A percentile compares a stretch with the other conserved stretches of the same genome.
phyloP scores from a whole-genome alignment of 768 basidiomycete genomes.

The Lactarius sanguifluus region DNA sequence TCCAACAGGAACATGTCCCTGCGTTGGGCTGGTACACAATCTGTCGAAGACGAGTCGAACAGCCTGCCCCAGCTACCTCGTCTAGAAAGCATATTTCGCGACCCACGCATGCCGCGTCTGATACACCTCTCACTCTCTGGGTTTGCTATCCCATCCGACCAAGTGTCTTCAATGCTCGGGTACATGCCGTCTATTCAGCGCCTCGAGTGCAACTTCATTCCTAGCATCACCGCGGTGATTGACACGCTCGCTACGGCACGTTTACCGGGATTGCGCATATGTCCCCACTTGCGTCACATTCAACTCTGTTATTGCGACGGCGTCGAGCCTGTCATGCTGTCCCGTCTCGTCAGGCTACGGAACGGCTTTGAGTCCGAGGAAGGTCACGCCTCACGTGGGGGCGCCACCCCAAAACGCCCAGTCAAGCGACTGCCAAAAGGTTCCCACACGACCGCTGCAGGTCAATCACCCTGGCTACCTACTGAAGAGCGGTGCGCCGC shows the following conservation, averaged over 20 bases:
- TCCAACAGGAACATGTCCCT: slow-evolving; percentile 16
- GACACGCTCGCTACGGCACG: slow-evolving; percentile 18
- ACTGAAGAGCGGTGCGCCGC: not conserved
- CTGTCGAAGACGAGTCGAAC: not conserved
- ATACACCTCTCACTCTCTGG: slow-evolving; percentile 23
- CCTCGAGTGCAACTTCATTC: slow-evolving; percentile 28
- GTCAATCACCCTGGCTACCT: not conserved
- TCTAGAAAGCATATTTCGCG: slow-evolving; percentile 27
- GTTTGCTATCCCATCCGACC: slow-evolving; percentile 17
- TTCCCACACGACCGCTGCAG: not conserved
- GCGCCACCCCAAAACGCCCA: not conserved
- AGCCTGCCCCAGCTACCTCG: slow-evolving; percentile 17
- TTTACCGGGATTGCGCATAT: slow-evolving; percentile 3
- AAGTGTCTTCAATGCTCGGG: slow-evolving; percentile 21
- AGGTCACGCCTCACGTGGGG: not conserved
- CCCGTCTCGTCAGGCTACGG: slow-evolving; percentile 22
- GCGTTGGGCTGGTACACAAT: not conserved
- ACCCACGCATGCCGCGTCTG: slow-evolving; percentile 26
- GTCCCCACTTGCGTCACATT: slow-evolving; percentile 19
- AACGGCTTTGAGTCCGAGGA: slow-evolving; percentile 10
- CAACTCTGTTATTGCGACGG: slow-evolving; percentile 26
- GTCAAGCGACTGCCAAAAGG: slow-evolving; percentile 15
- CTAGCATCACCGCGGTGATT: slow-evolving; percentile 12
- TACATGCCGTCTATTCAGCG: slow-evolving; percentile 26
- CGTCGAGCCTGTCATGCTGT: slow-evolving; percentile 9